Evolutionary conservation across 2,329 filamentous ascomycete species (phyloP).

Genomic region (Falciphora oryzae): DNA sequence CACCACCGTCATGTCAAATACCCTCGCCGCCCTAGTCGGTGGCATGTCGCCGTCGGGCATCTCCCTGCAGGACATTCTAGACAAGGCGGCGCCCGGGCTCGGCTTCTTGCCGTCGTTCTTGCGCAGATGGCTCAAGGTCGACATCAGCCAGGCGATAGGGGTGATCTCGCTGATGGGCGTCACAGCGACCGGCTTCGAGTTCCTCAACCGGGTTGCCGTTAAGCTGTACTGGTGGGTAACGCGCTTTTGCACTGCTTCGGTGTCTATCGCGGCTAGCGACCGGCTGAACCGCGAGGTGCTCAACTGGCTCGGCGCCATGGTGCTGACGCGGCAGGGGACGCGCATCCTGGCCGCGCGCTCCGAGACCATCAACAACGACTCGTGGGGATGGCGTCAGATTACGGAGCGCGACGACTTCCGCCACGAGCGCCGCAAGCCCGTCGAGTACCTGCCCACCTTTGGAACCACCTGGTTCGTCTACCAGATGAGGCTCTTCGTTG

Average conservation of each 20-base stretch:
- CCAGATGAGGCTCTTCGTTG: constrained; percentile 28
- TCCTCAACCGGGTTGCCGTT: constrained; percentile 15
- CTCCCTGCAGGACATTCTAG: constrained; percentile 18
- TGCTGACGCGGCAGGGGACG: constrained; percentile 24
- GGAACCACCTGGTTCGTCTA: constrained; percentile 31
- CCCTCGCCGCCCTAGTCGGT: not conserved
- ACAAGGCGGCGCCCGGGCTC: constrained; percentile 23
- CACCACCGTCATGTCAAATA: not conserved
- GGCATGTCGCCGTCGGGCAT: not conserved
- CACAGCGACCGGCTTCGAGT: constrained; percentile 23
- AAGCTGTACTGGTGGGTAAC: constrained; percentile 31
- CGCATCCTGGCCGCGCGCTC: constrained; percentile 30
- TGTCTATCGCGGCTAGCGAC: constrained; percentile 31
- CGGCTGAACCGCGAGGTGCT: constrained; percentile 32
- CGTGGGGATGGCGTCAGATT: constrained; percentile 22
- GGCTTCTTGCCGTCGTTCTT: constrained; percentile 26
- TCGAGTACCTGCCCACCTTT: constrained; percentile 33
- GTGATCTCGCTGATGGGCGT: constrained; percentile 29
- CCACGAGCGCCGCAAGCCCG: constrained; percentile 27
- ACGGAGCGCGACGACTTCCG: constrained; percentile 26
- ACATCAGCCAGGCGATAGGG: constrained; percentile 27
- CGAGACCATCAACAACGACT: constrained; percentile 25
- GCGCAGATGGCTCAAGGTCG: constrained; percentile 27
- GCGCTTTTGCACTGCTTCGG: constrained; percentile 30
- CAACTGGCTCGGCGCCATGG: constrained; percentile 31